phyloP scores from a whole-genome alignment of 75 land plant genomes.

The Isoetes taiwanensis region DNA sequence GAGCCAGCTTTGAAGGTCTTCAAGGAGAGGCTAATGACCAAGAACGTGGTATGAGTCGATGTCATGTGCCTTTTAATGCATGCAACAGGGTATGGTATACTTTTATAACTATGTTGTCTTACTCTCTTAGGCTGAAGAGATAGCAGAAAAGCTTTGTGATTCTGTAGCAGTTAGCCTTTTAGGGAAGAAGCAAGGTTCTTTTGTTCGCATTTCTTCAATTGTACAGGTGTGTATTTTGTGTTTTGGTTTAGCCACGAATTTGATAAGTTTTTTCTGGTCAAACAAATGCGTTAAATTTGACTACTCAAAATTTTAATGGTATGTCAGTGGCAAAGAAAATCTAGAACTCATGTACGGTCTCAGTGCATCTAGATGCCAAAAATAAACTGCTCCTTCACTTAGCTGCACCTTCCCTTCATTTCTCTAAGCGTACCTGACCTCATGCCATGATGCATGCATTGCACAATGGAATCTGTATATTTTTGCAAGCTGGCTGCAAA shows the following conservation, averaged over 20 bases:
- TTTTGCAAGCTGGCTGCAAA: too few species aligned
- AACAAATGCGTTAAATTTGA: too few species aligned
- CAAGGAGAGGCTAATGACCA: slow-evolving; percentile 89
- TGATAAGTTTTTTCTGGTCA: too few species aligned
- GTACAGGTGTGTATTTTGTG: slow-evolving; percentile 45
- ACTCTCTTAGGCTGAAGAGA: slow-evolving; percentile 76
- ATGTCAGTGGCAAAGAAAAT: too few species aligned
- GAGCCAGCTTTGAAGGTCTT: slow-evolving; percentile 86
- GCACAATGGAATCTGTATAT: too few species aligned
- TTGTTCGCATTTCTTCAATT: slow-evolving; percentile 83
- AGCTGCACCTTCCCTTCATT: too few species aligned
- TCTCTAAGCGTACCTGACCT: too few species aligned
- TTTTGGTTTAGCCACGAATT: not conserved
- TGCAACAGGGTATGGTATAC: not conserved
- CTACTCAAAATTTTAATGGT: too few species aligned
- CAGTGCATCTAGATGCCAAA: too few species aligned
- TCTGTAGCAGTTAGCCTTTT: slow-evolving; percentile 96
- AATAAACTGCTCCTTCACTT: too few species aligned
- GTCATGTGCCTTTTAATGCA: not conserved
- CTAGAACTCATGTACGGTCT: too few species aligned
- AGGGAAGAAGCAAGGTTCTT: slow-evolving; percentile 88
- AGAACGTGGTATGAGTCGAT: slow-evolving; percentile 80
- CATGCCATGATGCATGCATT: too few species aligned
- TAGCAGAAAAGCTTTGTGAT: slow-evolving; percentile 91
- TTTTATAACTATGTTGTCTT: not conserved